A percentile compares a stretch with the other conserved stretches of the same genome.
phyloP scores from a whole-genome alignment of 2,329 filamentous ascomycete genomes.

The Berkeleyomyces basicola region DNA sequence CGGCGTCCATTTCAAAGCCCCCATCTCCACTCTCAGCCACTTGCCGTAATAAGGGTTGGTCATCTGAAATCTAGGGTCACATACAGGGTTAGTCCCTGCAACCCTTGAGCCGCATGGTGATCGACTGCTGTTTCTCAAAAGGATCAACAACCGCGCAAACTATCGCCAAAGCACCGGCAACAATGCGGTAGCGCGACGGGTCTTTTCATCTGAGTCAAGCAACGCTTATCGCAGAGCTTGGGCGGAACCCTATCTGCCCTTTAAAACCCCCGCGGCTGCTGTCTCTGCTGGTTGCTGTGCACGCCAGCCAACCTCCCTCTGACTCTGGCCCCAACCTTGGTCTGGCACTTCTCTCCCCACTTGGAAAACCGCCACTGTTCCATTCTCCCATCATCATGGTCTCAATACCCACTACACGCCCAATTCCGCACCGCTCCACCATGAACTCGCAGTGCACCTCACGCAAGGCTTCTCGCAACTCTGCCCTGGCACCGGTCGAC shows the following conservation, averaged over 20 bases:
- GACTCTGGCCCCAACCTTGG: no score
- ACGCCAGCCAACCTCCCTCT: no score
- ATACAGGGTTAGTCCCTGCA: background rate
- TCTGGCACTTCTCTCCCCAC: background rate
- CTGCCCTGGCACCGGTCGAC: no score
- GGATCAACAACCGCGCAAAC: background rate
- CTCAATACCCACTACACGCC: background rate
- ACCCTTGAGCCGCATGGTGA: background rate
- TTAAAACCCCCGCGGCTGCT: no score
- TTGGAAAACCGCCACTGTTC: background rate
- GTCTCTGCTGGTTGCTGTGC: no score
- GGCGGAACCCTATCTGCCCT: no score
- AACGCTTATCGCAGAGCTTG: no score
- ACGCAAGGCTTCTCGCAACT: background rate
- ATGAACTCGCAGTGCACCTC: background rate
- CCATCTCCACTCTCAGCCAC: background rate
- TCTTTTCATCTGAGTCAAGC: no score
- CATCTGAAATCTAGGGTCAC: background rate
- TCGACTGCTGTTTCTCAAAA: background rate
- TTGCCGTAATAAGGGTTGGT: background rate
- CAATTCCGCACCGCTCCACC: background rate
- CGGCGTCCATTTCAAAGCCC: background rate
- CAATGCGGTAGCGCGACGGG: background rate
- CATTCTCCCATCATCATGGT: background rate
- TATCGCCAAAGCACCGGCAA: background rate